A percentile compares a stretch with the other conserved stretches of the same genome.
Conservation (phyloP, 176 grass and related monocot species). For the Melocanna baccifera region DNA sequence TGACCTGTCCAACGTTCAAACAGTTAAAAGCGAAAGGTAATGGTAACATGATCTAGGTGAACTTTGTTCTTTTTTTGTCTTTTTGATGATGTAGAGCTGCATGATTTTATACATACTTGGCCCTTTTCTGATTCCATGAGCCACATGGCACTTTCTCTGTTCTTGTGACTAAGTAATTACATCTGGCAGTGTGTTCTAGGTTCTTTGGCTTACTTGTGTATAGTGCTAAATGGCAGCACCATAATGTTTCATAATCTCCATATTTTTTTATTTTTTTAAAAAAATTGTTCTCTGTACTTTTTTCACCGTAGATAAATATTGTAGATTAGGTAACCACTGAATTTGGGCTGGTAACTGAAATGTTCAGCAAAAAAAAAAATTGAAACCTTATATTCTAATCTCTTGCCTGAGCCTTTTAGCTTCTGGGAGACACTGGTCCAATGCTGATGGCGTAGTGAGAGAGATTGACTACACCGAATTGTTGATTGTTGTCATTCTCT, state of each 20-base stretch:
- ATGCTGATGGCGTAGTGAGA: not conserved
- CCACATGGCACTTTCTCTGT: not conserved
- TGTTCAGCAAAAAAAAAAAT: not conserved
- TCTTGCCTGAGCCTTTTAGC: not conserved
- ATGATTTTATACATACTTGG: not conserved
- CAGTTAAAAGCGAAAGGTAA: conserved; percentile 31
- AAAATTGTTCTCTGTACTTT: too few species aligned
- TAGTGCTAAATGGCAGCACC: not conserved
- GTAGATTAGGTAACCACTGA: not conserved
- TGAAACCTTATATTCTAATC: not conserved
- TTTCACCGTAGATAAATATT: not conserved
- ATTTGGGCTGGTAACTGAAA: not conserved
- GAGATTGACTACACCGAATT: not conserved
- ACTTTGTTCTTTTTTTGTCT: not conserved
- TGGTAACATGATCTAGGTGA: conserved; percentile 2
- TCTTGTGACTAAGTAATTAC: not conserved
- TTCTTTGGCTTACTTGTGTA: not conserved
- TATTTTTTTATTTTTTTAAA: too few species aligned
- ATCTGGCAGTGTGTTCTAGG: not conserved
- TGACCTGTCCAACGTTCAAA: conserved; percentile 33
- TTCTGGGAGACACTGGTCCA: not conserved
- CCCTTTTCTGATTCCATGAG: not conserved
- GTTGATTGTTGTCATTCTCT: not conserved
- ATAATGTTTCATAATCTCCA: not conserved
- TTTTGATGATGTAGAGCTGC: conserved; percentile 17